These are phyloP conservation scores for Paecilomyces sp. DNA, from an alignment of 2,329 filamentous ascomycete species.

Conservation along the genomic window DNA sequence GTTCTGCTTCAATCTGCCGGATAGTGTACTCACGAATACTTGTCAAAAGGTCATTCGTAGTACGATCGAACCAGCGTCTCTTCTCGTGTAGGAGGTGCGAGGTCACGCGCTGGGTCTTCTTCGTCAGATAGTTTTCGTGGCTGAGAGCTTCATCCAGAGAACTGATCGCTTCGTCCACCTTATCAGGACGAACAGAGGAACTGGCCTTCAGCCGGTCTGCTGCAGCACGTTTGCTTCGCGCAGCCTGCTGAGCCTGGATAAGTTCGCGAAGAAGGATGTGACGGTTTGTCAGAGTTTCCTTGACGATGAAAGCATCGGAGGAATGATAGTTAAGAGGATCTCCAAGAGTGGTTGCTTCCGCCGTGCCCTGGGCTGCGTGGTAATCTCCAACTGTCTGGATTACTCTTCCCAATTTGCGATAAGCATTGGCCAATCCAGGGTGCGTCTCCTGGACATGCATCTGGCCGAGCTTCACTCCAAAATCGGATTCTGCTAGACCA, in stretches of 20 bases:
- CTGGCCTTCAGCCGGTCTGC: constrained; percentile 83
- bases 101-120: constrained; percentile 85
- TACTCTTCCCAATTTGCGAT: constrained; percentile 88
- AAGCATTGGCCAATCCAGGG: constrained; percentile 77
- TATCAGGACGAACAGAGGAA: constrained; percentile 82
- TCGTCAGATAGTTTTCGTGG: constrained; percentile 71
- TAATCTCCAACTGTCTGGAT: constrained; percentile 92
- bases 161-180: constrained; percentile 95
- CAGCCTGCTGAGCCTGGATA: constrained; percentile 78
- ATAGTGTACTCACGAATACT: constrained; percentile 88
- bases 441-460: constrained; percentile 91
- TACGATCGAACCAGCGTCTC: constrained; percentile 82
- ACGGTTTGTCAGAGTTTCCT: constrained; percentile 94
- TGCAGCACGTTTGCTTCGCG: constrained; percentile 73
- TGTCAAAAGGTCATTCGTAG: constrained; percentile 71
- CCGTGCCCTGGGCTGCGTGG: constrained; percentile 92
- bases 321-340: constrained; percentile 94
- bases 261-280: constrained; percentile 94
- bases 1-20: constrained; percentile 90
- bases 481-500: constrained; percentile 84
- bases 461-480: constrained; percentile 79
- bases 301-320: constrained; percentile 92
- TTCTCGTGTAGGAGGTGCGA: constrained; percentile 82
- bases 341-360: constrained; percentile 88
- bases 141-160: constrained; percentile 80